These are phyloP conservation scores for Mucor indicus DNA, from an alignment of 371 early-diverging fungal species.

Conservation along the genomic window DNA sequence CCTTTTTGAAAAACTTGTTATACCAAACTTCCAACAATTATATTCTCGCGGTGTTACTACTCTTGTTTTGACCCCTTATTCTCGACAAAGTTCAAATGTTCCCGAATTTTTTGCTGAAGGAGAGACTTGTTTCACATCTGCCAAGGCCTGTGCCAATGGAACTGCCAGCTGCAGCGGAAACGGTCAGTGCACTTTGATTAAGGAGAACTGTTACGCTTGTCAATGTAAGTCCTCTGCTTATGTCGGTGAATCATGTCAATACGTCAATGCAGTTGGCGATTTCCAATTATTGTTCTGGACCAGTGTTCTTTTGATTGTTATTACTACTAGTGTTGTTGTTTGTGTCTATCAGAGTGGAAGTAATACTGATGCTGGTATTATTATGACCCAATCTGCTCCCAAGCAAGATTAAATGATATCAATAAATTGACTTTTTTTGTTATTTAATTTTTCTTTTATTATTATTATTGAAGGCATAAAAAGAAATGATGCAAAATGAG, in stretches of 20 bases:
- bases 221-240: slow-evolving; percentile 27
- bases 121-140: slow-evolving; percentile 20
- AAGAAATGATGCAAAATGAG: not conserved
- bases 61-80: slow-evolving; percentile 24
- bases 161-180: slow-evolving; percentile 34
- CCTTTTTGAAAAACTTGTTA: slow-evolving; percentile 28
- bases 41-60: slow-evolving; percentile 13
- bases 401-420: slow-evolving; percentile 55
- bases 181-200: slow-evolving; percentile 23
- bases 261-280: slow-evolving; percentile 34
- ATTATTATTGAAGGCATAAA: slow-evolving; percentile 1
- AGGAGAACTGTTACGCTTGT: slow-evolving; percentile 34
- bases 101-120: not conserved
- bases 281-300: slow-evolving; percentile 54
- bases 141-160: slow-evolving; percentile 24
- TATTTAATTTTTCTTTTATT: not conserved
- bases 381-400: slow-evolving; percentile 35
- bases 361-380: slow-evolving; percentile 31
- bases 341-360: slow-evolving; percentile 41
- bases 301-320: slow-evolving; percentile 30
- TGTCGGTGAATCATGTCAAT: slow-evolving; percentile 35
- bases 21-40: slow-evolving; percentile 14
- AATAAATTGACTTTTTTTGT: too few relatives aligned
- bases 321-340: slow-evolving; percentile 35
- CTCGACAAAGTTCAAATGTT: slow-evolving; percentile 1